Evolutionary conservation across 2,329 filamentous ascomycete genomes (phyloP), one percentile per base, ranked within the genome.

Genomic region (Talaromyces rugulosus): DNA sequence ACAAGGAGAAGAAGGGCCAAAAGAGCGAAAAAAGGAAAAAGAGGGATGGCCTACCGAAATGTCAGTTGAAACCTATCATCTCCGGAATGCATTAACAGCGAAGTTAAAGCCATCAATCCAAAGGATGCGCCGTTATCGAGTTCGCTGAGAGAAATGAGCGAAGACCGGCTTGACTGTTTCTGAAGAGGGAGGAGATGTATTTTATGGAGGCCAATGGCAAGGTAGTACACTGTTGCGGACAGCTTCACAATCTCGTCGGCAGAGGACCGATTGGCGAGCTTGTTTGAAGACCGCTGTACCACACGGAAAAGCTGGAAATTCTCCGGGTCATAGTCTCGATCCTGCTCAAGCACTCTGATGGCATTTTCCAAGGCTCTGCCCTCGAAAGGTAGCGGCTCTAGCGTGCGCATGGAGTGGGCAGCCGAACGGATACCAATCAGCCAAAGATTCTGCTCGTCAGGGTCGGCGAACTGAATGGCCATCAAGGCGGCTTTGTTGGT

Each of bases 271-370:
- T 80, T 78, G 34, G 78, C 76, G 18, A 80, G 78, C 73, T 87
- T 88, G 66, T 80, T 79, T 12, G 81, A 75, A n/a, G 83, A 80
- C 64, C 87, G 83, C 69, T 88, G 84, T 30, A 89, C 85, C 8
- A 89, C 87, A 64, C 87, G 85, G 76, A 88, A 90, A 67, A 90
- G 84, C 64, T 84, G 83, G 72, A 89, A 90, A 64, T 85, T 84
- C 33, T 82, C 78, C 34, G 87, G 85, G 66, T 89, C 86, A 70
- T 90, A 91, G 71, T 91, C 88, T 61, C 84, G 80, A 65, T 89
- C 86, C 62, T 84, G 80, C 69, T 90, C 87, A 27, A 90, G 77
- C 59, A 85, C 81, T 44, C 85, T 79, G 23, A 85, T 84, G 47
- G 87, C 82, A 69, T 88, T 85, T 65, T 88, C 84, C 12, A 89